Base-by-base conservation (phyloP, 2,329 filamentous ascomycete genomes). In the Akanthomyces lecanii region DNA sequence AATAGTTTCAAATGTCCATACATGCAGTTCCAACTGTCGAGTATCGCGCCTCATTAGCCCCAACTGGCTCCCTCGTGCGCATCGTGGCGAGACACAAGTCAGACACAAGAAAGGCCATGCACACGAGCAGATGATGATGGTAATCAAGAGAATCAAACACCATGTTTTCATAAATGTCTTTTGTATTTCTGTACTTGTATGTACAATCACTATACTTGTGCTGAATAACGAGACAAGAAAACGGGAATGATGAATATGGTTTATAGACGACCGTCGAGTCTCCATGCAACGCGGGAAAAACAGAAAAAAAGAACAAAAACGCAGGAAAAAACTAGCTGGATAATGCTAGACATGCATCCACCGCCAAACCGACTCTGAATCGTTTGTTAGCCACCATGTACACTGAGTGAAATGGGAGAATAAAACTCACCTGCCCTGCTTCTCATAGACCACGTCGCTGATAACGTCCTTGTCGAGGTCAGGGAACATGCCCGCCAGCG, bases 401-500 rank as follows among this genome's bases (percentile, higher is more conserved):
- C 40, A 33, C 1, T 18, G 36, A 21, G 30, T 10, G 18, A 45
- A n/a, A 18, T 23, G 63, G 30, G 12, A 62, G 51, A 23, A 25
- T 47, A 36, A 18, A 61, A 84, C 90, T 79, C 75, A 94, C 92
- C 91, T 86, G 73, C 95, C 96, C 76, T 97, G 89, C 77, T 99
- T 97, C 79, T 96, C 87, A 74, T 94, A 88, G 30, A 99, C 95
- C 47, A 99, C 95, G 77, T 99, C 95, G 70, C 93, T 93, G 72
- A 99, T 98, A 44, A 99, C 85, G 55, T 99, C 96, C 70, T 87
- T 86, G 74, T 99, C 95, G 57, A 99, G 80, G 72, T 96, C 92
- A 0, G 95, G 95, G 74, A 99, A 99, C 95, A 99, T 99, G 69
- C 92, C 90, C 54, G 91, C 88, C 63, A 99, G 78, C 42, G 95